A percentile compares a stretch with the other conserved stretches of the same genome.
These are phyloP conservation scores for Microcyclospora tardicrescens DNA, from an alignment of 2,329 filamentous ascomycete species.

Conservation along the genomic window DNA sequence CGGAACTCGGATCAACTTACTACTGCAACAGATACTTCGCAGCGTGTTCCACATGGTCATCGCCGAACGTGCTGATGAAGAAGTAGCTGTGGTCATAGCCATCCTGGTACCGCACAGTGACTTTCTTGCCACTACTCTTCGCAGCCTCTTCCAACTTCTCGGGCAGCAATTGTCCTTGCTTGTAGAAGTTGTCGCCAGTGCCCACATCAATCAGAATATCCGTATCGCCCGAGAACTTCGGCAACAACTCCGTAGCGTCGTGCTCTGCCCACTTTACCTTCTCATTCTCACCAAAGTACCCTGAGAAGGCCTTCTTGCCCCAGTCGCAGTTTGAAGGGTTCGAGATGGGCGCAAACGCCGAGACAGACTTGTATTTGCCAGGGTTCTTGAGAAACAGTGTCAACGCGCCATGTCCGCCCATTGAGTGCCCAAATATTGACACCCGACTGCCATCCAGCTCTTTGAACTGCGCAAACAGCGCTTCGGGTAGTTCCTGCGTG, in stretches of 20 bases:
- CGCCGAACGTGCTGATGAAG: conserved; percentile 82
- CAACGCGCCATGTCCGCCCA: conserved; percentile 93
- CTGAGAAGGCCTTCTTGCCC: conserved; percentile 89
- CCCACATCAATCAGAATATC: conserved; percentile 84
- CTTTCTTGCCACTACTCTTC: conserved; percentile 58
- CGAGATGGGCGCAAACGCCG: conserved; percentile 77
- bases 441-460: conserved; percentile 59
- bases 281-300: conserved; percentile 70
- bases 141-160: conserved; percentile 81
- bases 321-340: conserved; percentile 81
- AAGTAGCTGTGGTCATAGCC: conserved; percentile 97
- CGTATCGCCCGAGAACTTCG: conserved; percentile 57
- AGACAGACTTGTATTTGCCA: conserved; percentile 75
- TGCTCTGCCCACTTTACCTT: conserved; percentile 71
- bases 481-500: conserved; percentile 67
- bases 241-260: conserved; percentile 82
- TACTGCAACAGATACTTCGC: conserved; percentile 58
- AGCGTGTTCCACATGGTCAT: conserved; percentile 83
- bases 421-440: conserved; percentile 84
- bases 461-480: conserved; percentile 58
- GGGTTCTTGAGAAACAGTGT: conserved; percentile 88
- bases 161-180: conserved; percentile 79
- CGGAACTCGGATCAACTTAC: conserved; percentile 2
- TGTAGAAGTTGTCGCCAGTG: conserved; percentile 92
- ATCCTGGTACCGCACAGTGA: conserved; percentile 72